Base-by-base conservation (phyloP, 2,329 filamentous ascomycete genomes). In the Fusarium dlaminii region DNA sequence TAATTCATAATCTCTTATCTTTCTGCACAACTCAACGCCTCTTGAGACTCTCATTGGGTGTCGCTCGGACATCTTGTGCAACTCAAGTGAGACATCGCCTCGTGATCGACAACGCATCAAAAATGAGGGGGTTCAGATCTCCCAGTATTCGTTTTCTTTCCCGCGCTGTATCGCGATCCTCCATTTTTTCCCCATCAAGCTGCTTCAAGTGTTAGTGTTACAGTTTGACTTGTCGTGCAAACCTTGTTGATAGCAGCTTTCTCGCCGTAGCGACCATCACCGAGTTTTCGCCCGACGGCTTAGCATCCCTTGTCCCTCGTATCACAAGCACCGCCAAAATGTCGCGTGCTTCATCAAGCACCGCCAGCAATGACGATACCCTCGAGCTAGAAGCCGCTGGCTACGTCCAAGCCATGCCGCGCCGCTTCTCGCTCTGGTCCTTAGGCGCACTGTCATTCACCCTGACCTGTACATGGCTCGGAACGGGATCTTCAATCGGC, bases 331-430 rank as follows among this genome's bases (percentile, higher is more conserved):
- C 2, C 40, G 14, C 8, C 20, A 60, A 24, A 7, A 72, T 72
- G 69, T 27, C 57, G 32, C 37, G 24, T 7, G 24, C 27, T 12
- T 59, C 66, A 0, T 24, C 49, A 8, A 59, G 39, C 27, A 34
- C 37, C 4, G 39, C n/a, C 0, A 40, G 37, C 18, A 72, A 67
- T 10, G 43, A 43, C 32, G 80, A 81, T 58, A 74, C 77, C 13
- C 72, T 80, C 9, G 80, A 81, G 63, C 75, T 81, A 3, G 78
- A 81, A 57, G 79, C 80, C 2, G 76, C 78, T 8, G 79, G 79
- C 8, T 81, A 81, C 37, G 52, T 54, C 11, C 78, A 76, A 34
- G 71, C 74, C n/a, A 81, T 81, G 80, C 80, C 80, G 17, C 74
- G 80, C 0, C 78, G 77, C 15, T 81, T 81, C 63, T 80, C 79